Conservation (phyloP, 2,329 filamentous ascomycete genomes). For the Bipolaris oryzae region DNA sequence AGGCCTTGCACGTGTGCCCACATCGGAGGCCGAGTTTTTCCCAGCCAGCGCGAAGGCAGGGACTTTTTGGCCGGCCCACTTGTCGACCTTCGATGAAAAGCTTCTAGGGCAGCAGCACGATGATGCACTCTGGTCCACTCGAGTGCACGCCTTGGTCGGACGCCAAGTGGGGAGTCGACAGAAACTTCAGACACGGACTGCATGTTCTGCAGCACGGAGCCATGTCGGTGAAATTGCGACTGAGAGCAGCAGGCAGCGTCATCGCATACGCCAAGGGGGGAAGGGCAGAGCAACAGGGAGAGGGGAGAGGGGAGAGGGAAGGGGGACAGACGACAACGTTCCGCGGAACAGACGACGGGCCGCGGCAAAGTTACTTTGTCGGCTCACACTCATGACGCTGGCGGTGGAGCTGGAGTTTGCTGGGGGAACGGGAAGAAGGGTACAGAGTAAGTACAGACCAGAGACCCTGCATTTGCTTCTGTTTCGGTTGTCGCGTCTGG, state of each 20-base stretch:
- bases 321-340: not conserved
- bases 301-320: not conserved
- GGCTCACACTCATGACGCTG: not conserved
- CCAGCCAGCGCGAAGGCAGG: not conserved
- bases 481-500: not conserved
- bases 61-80: slow-evolving; percentile 4
- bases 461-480: slow-evolving; percentile 8
- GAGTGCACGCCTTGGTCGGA: slow-evolving; percentile 2
- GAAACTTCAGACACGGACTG: slow-evolving; percentile 8
- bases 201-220: slow-evolving; percentile 2
- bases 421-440: not conserved
- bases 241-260: slow-evolving; percentile 2
- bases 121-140: slow-evolving; percentile 11
- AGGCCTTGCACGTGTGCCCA: not conserved
- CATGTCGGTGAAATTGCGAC: slow-evolving; percentile 1
- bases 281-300: not conserved
- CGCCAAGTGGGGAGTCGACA: slow-evolving; percentile 6
- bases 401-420: not conserved
- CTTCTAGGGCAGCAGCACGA: slow-evolving; percentile 11
- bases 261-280: not conserved
- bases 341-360: not conserved
- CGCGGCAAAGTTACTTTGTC: slow-evolving; percentile 12
- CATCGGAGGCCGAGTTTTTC: slow-evolving; percentile 9
- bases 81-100: not conserved
- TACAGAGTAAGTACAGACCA: no score